Conservation (phyloP, 2,329 filamentous ascomycete species). For the Aspergillus ruber region DNA sequence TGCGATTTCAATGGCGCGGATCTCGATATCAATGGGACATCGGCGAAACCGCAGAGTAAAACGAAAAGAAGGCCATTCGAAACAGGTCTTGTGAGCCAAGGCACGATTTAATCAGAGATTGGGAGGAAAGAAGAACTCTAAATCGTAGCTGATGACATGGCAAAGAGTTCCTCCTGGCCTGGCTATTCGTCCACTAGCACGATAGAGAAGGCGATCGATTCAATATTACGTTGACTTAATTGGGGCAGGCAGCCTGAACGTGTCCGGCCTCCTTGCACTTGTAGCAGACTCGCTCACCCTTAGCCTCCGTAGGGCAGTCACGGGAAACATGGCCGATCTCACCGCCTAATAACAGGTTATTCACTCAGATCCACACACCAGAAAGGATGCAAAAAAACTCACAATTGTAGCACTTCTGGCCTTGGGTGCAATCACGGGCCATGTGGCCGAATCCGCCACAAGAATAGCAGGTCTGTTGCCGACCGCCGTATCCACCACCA, state of each 20-base stretch:
- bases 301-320: slow-evolving; percentile 90
- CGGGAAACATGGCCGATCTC: slow-evolving; percentile 92
- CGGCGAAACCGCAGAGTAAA: slow-evolving; percentile 11
- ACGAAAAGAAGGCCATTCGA: slow-evolving; percentile 16
- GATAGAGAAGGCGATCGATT: slow-evolving; percentile 20
- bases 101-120: slow-evolving; percentile 16
- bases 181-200: slow-evolving; percentile 14
- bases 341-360: slow-evolving; percentile 44
- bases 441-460: slow-evolving; percentile 97
- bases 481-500: slow-evolving; percentile 45
- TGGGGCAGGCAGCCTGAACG: slow-evolving; percentile 90
- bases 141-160: slow-evolving; percentile 18
- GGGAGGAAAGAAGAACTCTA: slow-evolving; percentile 19
- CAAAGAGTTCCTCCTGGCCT: slow-evolving; percentile 7
- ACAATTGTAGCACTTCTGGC: slow-evolving; percentile 99
- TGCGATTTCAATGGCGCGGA: slow-evolving; percentile 7
- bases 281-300: slow-evolving; percentile 95
- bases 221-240: slow-evolving; percentile 45
- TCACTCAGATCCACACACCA: slow-evolving; percentile 3
- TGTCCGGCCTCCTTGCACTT: slow-evolving; percentile 85
- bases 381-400: slow-evolving; percentile 22
- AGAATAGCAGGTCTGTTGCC: slow-evolving; percentile 89
- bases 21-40: slow-evolving; percentile 11
- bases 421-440: slow-evolving; percentile 96
- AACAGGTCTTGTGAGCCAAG: slow-evolving; percentile 10